A percentile compares a stretch with the other conserved stretches of the same genome.
These are phyloP conservation scores for Porpolomopsis calyptriformis DNA, from an alignment of 768 basidiomycete genomes.

Conservation along the genomic window DNA sequence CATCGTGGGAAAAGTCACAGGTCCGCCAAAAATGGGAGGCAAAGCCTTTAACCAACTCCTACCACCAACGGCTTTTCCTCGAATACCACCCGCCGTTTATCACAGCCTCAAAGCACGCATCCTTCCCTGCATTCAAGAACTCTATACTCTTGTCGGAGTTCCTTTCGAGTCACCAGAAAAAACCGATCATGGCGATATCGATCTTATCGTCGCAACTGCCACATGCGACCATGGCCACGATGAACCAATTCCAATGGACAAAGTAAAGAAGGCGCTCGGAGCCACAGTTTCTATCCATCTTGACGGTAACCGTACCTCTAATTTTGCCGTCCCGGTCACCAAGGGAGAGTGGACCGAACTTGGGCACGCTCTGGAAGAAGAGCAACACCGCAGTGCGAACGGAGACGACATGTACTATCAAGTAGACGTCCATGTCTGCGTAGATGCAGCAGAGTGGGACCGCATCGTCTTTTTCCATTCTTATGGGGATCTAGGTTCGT, in stretches of 20 bases:
- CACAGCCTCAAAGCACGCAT: constrained; percentile 37
- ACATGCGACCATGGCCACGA: constrained; percentile 12
- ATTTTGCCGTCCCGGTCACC: constrained; percentile 46
- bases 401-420: constrained; percentile 17
- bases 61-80: constrained; percentile 40
- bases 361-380: constrained; percentile 22
- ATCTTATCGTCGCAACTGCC: constrained; percentile 51
- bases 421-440: constrained; percentile 57
- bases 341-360: constrained; percentile 28
- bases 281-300: constrained; percentile 37
- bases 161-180: constrained; percentile 61
- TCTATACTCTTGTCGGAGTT: constrained; percentile 43
- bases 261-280: constrained; percentile 32
- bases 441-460: constrained; percentile 37
- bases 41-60: constrained; percentile 48
- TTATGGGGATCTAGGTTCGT: constrained; percentile 47
- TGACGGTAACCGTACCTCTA: constrained; percentile 47
- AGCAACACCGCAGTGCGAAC: constrained; percentile 8
- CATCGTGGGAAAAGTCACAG: background rate
- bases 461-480: constrained; percentile 45
- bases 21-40: constrained; percentile 46
- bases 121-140: constrained; percentile 27
- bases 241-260: constrained; percentile 23
- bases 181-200: constrained; percentile 55
- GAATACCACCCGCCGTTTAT: constrained; percentile 51